Percentiles rank a stretch among this genome's conserved stretches.
Conservation (phyloP, 2,329 filamentous ascomycete species). For the Sphaceloma murrayae region DNA sequence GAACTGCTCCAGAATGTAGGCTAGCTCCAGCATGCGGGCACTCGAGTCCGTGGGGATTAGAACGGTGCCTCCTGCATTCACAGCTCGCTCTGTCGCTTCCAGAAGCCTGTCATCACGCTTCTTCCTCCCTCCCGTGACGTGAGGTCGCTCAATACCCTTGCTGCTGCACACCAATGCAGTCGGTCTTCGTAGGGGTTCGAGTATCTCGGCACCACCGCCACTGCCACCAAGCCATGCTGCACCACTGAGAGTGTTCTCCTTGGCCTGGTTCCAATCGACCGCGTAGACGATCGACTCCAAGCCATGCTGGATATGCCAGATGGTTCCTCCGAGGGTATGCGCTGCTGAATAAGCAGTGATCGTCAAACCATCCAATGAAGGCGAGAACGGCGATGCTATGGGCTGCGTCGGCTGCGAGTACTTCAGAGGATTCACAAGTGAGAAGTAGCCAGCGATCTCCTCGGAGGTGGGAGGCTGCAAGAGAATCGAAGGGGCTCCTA, state of each 20-base stretch:
- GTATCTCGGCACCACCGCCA: conserved; percentile 77
- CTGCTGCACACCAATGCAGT: conserved; percentile 91
- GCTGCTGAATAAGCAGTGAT: conserved; percentile 96
- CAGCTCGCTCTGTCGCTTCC: conserved; percentile 67
- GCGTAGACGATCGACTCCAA: conserved; percentile 96
- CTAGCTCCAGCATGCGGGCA: conserved; percentile 83
- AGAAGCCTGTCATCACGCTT: conserved; percentile 80
- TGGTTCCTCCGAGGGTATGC: conserved; percentile 89
- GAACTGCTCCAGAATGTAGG: conserved; percentile 83
- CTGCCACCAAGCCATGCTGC: conserved; percentile 86
- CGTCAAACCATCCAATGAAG: conserved; percentile 79
- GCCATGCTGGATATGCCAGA: conserved; percentile 97
- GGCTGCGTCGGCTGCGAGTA: conserved; percentile 96
- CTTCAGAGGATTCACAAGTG: conserved; percentile 80
- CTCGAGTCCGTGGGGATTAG: conserved; percentile 92
- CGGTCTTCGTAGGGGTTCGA: conserved; percentile 85
- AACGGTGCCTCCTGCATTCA: conserved; percentile 77
- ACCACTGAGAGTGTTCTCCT: conserved; percentile 87
- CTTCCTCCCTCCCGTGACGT: conserved; percentile 48
- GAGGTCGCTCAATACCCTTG: conserved; percentile 63
- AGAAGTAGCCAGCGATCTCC: conserved; percentile 88
- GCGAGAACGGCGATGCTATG: conserved; percentile 74
- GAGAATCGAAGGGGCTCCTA: conserved; percentile 42
- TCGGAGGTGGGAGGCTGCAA: conserved; percentile 66
- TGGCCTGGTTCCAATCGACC: conserved; percentile 96